A percentile compares a stretch with the other conserved stretches of the same genome.
Evolutionary conservation across 2,329 filamentous ascomycete species (phyloP).

Genomic region (Fusarium xylarioides): DNA sequence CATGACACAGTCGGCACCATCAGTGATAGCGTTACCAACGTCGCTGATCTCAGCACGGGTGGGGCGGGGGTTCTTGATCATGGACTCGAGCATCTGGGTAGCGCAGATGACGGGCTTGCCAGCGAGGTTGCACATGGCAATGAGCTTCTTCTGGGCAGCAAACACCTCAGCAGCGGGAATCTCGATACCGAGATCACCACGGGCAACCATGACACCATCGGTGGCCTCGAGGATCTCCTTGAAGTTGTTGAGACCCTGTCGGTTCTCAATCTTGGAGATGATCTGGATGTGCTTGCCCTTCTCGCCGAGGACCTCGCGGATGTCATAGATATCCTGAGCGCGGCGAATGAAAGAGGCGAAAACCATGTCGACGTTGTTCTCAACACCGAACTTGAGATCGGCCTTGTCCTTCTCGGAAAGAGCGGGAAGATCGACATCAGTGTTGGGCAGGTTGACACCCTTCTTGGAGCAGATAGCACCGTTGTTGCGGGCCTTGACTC

Average conservation of each 20-base stretch:
- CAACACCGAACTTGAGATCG: slow-evolving; percentile 93
- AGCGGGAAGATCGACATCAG: slow-evolving; percentile 96
- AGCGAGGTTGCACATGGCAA: slow-evolving; percentile 99
- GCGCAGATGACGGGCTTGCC: slow-evolving; percentile 99
- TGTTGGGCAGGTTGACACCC: slow-evolving; percentile 99
- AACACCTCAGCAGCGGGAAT: slow-evolving; percentile 99
- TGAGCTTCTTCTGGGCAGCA: slow-evolving; percentile 99
- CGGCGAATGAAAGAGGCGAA: slow-evolving; percentile 98
- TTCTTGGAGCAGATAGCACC: slow-evolving; percentile 99
- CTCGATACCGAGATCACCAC: slow-evolving; percentile 95
- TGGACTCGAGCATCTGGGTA: slow-evolving; percentile 99
- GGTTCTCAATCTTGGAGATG: slow-evolving; percentile 99
- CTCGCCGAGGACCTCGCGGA: slow-evolving; percentile 88
- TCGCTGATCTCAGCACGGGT: slow-evolving; percentile 99
- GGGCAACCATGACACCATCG: slow-evolving; percentile 99
- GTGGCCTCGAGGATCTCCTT: slow-evolving; percentile 95
- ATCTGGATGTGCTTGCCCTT: slow-evolving; percentile 98
- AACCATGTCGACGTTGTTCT: slow-evolving; percentile 99
- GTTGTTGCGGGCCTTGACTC: slow-evolving; percentile 91
- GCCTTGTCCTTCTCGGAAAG: slow-evolving; percentile 98
- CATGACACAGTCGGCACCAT: slow-evolving; percentile 99
- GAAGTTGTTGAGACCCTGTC: slow-evolving; percentile 99
- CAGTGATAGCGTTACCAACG: slow-evolving; percentile 96
- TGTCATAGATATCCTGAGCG: slow-evolving; percentile 90
- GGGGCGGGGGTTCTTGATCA: slow-evolving; percentile 99